Percentiles rank a stretch among this genome's conserved stretches.
Conservation (phyloP, 345 rosid genomes). For the Eucalyptus pauciflora region DNA sequence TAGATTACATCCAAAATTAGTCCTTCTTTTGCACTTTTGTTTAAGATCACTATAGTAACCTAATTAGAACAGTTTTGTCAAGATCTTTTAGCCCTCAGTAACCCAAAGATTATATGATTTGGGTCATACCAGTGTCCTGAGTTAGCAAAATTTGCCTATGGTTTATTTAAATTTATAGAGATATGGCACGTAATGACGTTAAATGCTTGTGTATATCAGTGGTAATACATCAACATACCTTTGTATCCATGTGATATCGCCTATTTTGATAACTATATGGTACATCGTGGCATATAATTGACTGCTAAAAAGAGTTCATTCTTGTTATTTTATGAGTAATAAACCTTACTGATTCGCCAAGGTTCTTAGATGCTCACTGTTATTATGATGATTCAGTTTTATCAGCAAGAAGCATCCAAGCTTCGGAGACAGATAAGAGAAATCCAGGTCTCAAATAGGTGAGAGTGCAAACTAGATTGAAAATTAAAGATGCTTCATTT, state of each 20-base stretch:
- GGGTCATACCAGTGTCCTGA: neutral
- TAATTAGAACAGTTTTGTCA: neutral
- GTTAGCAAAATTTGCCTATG: neutral
- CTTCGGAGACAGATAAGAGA: slow-evolving; percentile 66
- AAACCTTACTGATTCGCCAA: neutral
- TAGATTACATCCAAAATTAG: neutral
- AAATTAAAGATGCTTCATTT: neutral
- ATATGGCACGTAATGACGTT: neutral
- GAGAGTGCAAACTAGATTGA: neutral
- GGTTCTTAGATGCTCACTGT: neutral
- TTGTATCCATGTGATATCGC: neutral
- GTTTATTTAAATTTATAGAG: neutral
- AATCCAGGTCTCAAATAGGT: slow-evolving; percentile 71
- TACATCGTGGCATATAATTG: neutral
- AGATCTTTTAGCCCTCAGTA: neutral
- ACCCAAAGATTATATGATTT: neutral
- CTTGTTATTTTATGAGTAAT: neutral
- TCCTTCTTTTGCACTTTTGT: neutral
- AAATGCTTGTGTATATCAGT: neutral
- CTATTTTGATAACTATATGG: neutral
- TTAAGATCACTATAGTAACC: neutral
- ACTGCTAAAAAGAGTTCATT: neutral
- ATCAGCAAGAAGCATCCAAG: slow-evolving; percentile 87
- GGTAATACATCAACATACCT: neutral
- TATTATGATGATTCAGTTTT: slow-evolving; percentile 27